Base-by-base conservation (phyloP, 1,284 basidiomycete genomes). In the Coniophora puteana region DNA sequence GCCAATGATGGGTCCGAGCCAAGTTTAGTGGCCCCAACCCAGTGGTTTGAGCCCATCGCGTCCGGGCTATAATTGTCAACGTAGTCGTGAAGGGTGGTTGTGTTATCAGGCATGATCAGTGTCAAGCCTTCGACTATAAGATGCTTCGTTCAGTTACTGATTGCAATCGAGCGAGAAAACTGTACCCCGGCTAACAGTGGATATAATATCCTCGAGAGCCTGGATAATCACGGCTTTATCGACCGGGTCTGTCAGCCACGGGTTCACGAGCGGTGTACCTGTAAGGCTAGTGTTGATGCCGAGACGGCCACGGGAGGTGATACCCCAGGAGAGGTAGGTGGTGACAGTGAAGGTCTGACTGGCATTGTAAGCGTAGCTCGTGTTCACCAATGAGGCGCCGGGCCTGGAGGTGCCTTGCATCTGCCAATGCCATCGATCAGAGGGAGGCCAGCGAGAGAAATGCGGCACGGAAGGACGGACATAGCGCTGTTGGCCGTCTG, bases 361-460 rank as follows among this genome's bases (percentile, higher is more conserved):
- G 10, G 63, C 60, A 50, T 82, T 80, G 57, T 73, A 83, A 5
- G 76, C 61, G 43, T 69, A 67, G 1, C 52, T 54, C 4, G 76
- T 77, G 23, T 66, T 70, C 39, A 75, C 60, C 2, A 71, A 75
- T 1, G 74, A 73, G 20, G 76, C 78, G 37, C 80, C 79, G n/a
- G 79, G 78, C 26, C 78, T 73, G 20, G 72, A 76, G 17, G 79
- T 82, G 34, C 80, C 80, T 73, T 83, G 79, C 23, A 76, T 50
- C 73, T 78, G 45, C 37, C 11, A 39, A n/a, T 7, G 27, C 32
- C 17, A 16, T 32, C 24, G 24, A 39, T 8, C 36, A 35, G n/a
- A n/a, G n/a, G n/a, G n/a, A n/a, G n/a, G n/a, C n/a, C n/a, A n/a
- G n/a, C n/a, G n/a, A n/a, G n/a, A n/a, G n/a, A n/a, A n/a, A n/a